Evolutionary conservation across 345 rosid genomes (phyloP), one percentile per base, ranked within the genome.

Genomic region (Adansonia digitata): DNA sequence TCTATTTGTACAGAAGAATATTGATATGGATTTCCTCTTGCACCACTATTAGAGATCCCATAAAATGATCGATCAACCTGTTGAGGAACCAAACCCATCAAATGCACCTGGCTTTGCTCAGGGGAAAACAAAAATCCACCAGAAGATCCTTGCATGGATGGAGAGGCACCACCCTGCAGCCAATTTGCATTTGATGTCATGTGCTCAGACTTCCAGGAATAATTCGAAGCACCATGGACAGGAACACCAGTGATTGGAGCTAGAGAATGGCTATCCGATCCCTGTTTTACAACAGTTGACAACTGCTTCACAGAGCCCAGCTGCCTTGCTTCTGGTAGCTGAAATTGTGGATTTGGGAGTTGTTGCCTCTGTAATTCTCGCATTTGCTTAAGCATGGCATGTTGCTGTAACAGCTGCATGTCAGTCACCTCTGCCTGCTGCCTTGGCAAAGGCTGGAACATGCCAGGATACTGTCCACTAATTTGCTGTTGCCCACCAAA

Each of bases 361-460:
- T 86, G 89, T 73, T 87, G 97, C 77, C 92, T 86, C 79, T 91
- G 98, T 74, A 86, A 77, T 43, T 91, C 97, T 69, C 90, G 97
- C 84, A 91, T 81, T 84, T 92, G 93, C 84, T 85, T 93, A 46
- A 78, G 74, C 86, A 91, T 85, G 65, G 82, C 74, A 71, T 93
- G 90, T 73, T 94, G 93, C 78, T 93, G 97, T 42, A 91, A 53
- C 27, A 94, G 81, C 82, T 89, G 97, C 92, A 91, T 79, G 60
- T 93, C 99, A 82, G 74, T 82, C 74, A 84, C 78, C 75, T 88
- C 92, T 40, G 85, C 80, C 78, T 88, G 91, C 84, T 89, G 97
- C 85, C 88, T 89, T 18, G 92, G 84, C 43, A 86, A 82, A 46
- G 91, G 79, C 77, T 86, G 97, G 81, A 88, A 60, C 81, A 82